Evolutionary conservation across 2,329 filamentous ascomycete species (phyloP).

Genomic region (Apiospora saccharicola): DNA sequence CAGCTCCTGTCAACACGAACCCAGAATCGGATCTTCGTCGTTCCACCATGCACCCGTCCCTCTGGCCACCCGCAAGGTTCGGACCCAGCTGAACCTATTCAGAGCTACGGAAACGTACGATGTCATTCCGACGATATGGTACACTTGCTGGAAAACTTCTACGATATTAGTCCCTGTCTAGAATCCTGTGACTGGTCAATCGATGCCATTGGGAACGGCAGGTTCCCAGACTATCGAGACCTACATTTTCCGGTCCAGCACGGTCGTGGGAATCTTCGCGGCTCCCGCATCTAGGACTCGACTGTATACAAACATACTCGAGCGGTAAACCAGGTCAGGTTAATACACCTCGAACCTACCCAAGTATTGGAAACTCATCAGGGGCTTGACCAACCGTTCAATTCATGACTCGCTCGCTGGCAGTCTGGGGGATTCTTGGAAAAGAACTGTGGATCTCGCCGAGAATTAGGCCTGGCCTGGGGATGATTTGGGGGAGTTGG

Average conservation of each 20-base stretch:
- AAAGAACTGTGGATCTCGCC: constrained; percentile 12
- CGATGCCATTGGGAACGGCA: not conserved
- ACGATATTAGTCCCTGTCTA: not conserved
- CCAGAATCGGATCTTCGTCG: not conserved
- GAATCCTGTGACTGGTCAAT: not conserved
- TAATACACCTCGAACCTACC: not conserved
- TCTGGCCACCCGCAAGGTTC: not conserved
- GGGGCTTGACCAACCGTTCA: not conserved
- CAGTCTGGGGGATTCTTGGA: not conserved
- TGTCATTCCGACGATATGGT: constrained; percentile 16
- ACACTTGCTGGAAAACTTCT: not conserved
- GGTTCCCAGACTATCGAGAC: not conserved
- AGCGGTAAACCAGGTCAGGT: not conserved
- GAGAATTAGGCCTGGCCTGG: constrained; percentile 8
- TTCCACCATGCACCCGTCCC: not conserved
- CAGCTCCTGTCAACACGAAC: constrained; percentile 13
- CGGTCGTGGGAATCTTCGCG: not conserved
- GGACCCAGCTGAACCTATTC: constrained; percentile 2
- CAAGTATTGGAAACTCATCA: not conserved
- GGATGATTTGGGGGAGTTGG: constrained; percentile 13
- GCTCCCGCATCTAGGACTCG: not conserved
- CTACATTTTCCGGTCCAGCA: not conserved
- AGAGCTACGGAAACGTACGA: not conserved
- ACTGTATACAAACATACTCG: not conserved
- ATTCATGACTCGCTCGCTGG: constrained; percentile 11